These are phyloP conservation scores for Golubevia sp. DNA, from an alignment of 1,284 basidiomycete species.

Conservation along the genomic window DNA sequence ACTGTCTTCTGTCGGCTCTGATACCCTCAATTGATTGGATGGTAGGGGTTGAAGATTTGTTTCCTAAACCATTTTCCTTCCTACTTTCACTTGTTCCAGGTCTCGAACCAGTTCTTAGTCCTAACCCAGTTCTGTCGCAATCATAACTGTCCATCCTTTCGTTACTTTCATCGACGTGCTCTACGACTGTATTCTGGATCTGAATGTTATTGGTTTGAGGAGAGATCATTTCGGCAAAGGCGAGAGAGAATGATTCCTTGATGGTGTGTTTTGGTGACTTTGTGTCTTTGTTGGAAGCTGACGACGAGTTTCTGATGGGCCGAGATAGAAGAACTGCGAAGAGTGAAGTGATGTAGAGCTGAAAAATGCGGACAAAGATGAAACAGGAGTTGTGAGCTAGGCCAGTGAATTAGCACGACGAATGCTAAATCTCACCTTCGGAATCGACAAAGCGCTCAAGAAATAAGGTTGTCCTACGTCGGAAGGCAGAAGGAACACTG, in stretches of 20 bases:
- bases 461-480: neutral
- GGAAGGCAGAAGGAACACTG: neutral
- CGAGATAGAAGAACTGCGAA: neutral
- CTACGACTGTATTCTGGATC: neutral
- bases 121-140: neutral
- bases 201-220: neutral
- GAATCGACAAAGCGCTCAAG: neutral
- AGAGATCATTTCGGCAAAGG: neutral
- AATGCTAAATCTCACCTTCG: too few relatives aligned
- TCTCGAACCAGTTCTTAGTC: neutral
- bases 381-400: too few relatives aligned
- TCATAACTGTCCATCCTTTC: neutral
- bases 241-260: neutral
- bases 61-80: too few relatives aligned
- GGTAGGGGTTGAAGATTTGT: too few relatives aligned
- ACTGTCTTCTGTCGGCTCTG: too few relatives aligned
- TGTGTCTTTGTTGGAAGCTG: neutral
- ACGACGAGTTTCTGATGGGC: neutral
- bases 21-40: too few relatives aligned
- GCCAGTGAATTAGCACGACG: too few relatives aligned
- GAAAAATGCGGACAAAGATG: too few relatives aligned
- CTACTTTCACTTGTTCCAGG: neutral
- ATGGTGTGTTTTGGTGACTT: neutral
- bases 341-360: neutral
- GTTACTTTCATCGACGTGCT: neutral